phyloP scores from a whole-genome alignment of 768 basidiomycete species.

The Suillus sp. region DNA sequence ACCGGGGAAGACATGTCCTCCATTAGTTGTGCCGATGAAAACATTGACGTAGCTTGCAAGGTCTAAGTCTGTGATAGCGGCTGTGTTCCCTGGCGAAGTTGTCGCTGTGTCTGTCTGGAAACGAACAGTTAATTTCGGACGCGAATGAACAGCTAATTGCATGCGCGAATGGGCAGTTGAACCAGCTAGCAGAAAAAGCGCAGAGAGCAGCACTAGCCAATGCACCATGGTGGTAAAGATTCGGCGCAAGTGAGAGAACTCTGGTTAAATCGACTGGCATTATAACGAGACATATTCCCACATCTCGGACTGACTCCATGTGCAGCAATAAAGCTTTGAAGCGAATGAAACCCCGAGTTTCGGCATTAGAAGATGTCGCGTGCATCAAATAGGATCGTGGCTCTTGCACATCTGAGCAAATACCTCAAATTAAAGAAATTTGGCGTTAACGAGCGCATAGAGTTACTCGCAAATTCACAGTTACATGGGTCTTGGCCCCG shows the following conservation, averaged over 20 bases:
- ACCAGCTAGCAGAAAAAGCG: not conserved
- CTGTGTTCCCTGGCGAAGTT: constrained; percentile 8
- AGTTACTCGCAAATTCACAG: not conserved
- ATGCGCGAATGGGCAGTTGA: constrained; percentile 1
- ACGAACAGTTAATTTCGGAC: constrained; percentile 5
- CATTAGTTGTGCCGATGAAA: constrained; percentile 66
- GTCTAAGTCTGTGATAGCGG: constrained; percentile 6
- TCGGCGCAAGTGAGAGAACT: not conserved
- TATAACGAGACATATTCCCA: not conserved
- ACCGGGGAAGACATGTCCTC: constrained; percentile 71
- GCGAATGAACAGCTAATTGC: not conserved
- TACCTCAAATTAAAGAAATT: not conserved
- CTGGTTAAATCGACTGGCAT: not conserved
- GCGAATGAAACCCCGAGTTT: not conserved
- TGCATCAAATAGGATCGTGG: not conserved
- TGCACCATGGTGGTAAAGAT: constrained; percentile 8
- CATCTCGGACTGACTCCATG: not conserved
- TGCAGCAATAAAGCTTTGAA: not conserved
- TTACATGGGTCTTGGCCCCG: not conserved
- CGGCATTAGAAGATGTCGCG: not conserved
- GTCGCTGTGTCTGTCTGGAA: not conserved
- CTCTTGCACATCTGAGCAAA: not conserved
- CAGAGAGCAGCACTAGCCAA: constrained; percentile 10
- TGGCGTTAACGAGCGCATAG: not conserved
- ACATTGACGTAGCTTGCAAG: constrained; percentile 45